Base-by-base conservation (phyloP, 2,329 filamentous ascomycete genomes). In the Penicillium sclerotigenum region DNA sequence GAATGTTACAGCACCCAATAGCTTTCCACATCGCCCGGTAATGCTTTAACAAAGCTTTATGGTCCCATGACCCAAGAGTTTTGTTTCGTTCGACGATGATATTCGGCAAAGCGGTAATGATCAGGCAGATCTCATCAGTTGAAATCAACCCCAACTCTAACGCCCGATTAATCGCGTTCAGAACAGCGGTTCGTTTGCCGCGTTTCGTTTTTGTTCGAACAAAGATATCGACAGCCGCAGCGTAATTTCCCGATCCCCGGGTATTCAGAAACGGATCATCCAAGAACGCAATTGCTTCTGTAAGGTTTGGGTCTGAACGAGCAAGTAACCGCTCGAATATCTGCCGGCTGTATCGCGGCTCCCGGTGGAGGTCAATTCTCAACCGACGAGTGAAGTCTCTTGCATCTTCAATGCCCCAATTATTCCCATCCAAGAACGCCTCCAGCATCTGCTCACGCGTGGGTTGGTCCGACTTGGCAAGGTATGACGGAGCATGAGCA, bases 11-110 rank as follows among this genome's bases (percentile, higher is more conserved):
- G 14, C 59, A 59, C 31, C 68, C 66, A 54, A 77, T 67, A 5
- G 73, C 72, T 55, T 67, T 62, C 73, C 74, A 77, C 58, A 77
- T 67, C 3, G 60, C 54, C 29, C 65, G 58, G 38, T 71, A 71
- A 38, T 66, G 66, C 13, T 61, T 47, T 24, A 56, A 43, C 20
- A 73, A 48, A 22, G 57, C 45, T 22, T 57, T 61, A 11, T 50
- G 50, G 33, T 67, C 52, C 48, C 54, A 54, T 5, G 48, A 46
- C 24, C 47, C 49, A 34, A 67, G 31, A 1, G 59, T 61, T 31
- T 59, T 49, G 13, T 47, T 61, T 46, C 55, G 29, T 29, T 59
- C 58, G 24, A 61, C 56, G 13, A 67, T 42, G 2, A 64, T 59
- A 14, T 56, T 59, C 2, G 66, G 65, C 14, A 74, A 29, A 24